Evolutionary conservation across 352 stramenopile species (phyloP), one percentile per base, ranked within the genome.

Genomic region (Peronospora belbahrii): DNA sequence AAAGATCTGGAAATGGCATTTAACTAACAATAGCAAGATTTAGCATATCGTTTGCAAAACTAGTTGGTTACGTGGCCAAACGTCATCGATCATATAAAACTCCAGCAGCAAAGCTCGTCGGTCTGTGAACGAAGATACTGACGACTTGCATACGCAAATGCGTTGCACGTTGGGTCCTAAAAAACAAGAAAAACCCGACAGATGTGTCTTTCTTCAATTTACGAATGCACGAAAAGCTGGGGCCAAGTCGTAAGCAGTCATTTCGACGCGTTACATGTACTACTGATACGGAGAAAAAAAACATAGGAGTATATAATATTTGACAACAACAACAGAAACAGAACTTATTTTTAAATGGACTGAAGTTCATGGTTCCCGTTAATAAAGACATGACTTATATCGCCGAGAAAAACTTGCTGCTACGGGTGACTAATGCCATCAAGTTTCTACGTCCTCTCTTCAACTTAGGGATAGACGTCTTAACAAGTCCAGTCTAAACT

Each of bases 111-210:
- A n/a, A 28, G 24, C 15, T 33, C 28, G 28, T 17, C 28, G 15
- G 28, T 28, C 24, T 28, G 24, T 28, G 24, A 9, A 2, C 24
- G 3, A 28, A 28, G 24, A 31, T 43, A 35, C 37, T 38, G 41
- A 45, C 35, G 27, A 40, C 48, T 56, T 51, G 24, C 48, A 45
- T 56, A 32, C 44, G 19, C 44, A 44, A n/a, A 23, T 23, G 42
- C 34, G 33, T 24, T 14, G 15, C 11, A 33, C 28, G 28, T 11
- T 11, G 28, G 11, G 8, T 1, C 11, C 4, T 15, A 9, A n/a
- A n/a, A n/a, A n/a, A n/a, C n/a, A n/a, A n/a, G n/a, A n/a, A n/a
- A n/a, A n/a, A n/a, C n/a, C n/a, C n/a, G n/a, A n/a, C n/a, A n/a
- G n/a, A n/a, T n/a, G n/a, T 33, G 15, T 13, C n/a, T 39, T 15